phyloP scores from a whole-genome alignment of 768 basidiomycete genomes.

The Suillus placidus region DNA sequence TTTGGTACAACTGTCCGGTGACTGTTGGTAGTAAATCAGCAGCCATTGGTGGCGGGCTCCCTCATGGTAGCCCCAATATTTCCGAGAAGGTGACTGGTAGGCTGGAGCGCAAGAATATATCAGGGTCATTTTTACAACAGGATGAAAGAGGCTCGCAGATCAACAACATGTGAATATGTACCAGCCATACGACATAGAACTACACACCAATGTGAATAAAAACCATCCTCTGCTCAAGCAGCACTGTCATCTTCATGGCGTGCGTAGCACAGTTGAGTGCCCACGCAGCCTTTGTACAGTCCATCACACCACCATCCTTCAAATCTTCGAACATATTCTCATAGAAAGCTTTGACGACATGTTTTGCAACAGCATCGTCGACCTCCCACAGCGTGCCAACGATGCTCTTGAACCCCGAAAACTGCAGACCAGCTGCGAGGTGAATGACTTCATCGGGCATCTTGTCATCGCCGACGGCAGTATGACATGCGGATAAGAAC shows the following conservation, averaged over 20 bases:
- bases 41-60: neutral
- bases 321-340: neutral
- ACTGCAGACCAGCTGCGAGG: constrained; percentile 26
- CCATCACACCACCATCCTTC: neutral
- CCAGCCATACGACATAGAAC: too few relatives aligned
- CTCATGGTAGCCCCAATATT: neutral
- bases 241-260: too few relatives aligned
- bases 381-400: constrained; percentile 7
- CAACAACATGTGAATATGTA: too few relatives aligned
- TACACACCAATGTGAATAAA: too few relatives aligned
- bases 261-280: too few relatives aligned
- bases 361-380: constrained; percentile 2
- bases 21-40: neutral
- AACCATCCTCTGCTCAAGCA: too few relatives aligned
- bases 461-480: constrained; percentile 21
- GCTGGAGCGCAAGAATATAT: too few relatives aligned
- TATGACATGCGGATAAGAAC: constrained; percentile 21
- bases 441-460: constrained; percentile 24
- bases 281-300: neutral
- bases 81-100: neutral
- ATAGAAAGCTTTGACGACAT: neutral
- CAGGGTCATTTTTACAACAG: too few relatives aligned
- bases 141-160: too few relatives aligned
- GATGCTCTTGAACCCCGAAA: neutral
- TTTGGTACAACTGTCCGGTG: neutral